Base-by-base conservation (phyloP, 2,329 filamentous ascomycete species). In the Drechslera avenae region DNA sequence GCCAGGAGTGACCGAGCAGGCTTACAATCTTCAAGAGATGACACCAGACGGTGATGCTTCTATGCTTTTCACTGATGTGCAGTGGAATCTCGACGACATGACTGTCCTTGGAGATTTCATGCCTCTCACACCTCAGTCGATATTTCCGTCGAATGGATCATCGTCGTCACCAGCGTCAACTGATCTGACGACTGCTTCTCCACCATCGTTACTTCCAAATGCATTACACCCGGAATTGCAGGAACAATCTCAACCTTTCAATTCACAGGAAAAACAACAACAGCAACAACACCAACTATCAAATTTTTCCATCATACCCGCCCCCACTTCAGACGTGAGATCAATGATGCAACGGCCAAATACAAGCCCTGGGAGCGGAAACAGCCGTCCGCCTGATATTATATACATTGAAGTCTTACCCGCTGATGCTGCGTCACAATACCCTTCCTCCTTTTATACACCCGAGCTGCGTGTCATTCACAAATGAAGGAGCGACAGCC, bases 391-490 rank as follows among this genome's bases (percentile, higher is more conserved):
- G 63, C 18, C 67, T 78, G 2, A 75, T 78, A 2, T 47, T 71
- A 5, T 70, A 74, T 41, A 78, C 64, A 4, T 56, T 79, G 16
- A 77, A 73, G 53, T 78, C 76, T 0, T 79, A 76, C 54, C 72
- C 74, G 1, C 75, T 75, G 71, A 73, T 78, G 66, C 52, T 73
- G 23, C 67, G 60, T 9, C 60, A 74, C 17, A 63, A 71, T n/a
- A 63, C 60, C 3, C 68, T 77, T 30, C 76, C 76, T 32, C 76
- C 76, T 0, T 79, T 78, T 52, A 75, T 79, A 21, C 77, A 79
- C 54, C 67, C 72, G 4, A 39, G 2, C 39, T 51, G 18, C 48
- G 69, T 49, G 45, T 70, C 35, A 66, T 58, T 26, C 54, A 60
- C 10, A 42, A 59, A 44, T 21, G 42, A 17, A 57, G 59, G 57